A percentile compares a stretch with the other conserved stretches of the same genome.
Evolutionary conservation across 2,329 filamentous ascomycete species (phyloP).

Genomic region (Camillea tinctor): DNA sequence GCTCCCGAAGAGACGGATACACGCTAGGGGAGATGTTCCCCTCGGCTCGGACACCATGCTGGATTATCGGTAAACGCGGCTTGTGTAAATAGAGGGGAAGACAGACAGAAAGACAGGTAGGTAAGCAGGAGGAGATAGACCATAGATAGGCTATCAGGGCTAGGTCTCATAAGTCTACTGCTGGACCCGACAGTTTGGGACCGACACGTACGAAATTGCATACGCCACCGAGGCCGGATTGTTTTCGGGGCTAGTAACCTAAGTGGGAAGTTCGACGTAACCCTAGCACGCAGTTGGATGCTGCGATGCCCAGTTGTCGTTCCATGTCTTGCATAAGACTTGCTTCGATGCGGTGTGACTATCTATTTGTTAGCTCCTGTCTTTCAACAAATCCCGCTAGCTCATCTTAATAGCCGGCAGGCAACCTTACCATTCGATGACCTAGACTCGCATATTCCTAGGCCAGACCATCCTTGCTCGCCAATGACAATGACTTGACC

Average conservation of each 20-base stretch:
- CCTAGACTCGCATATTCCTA: not conserved
- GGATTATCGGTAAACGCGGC: not conserved
- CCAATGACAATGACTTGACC: not conserved
- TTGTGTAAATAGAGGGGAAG: not conserved
- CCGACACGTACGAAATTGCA: not conserved
- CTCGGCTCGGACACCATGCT: not conserved
- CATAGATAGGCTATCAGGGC: not conserved
- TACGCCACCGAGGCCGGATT: not conserved
- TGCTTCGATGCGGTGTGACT: slow-evolving; percentile 2
- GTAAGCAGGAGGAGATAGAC: not conserved
- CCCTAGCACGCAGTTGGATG: not conserved
- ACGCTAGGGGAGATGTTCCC: not conserved
- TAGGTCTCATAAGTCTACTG: not conserved
- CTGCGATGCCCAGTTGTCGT: not conserved
- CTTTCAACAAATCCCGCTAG: not conserved
- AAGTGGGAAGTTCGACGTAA: not conserved
- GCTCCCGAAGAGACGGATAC: not conserved
- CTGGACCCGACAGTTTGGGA: not conserved
- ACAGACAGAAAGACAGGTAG: too few relatives aligned
- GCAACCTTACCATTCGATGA: not conserved
- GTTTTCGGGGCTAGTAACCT: not conserved
- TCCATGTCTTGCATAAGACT: slow-evolving; percentile 1
- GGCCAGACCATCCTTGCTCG: not conserved
- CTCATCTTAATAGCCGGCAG: not conserved
- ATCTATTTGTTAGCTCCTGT: not conserved